Evolutionary conservation across 169 alveolate species (phyloP).

Genomic region (Babesia bigemina): DNA sequence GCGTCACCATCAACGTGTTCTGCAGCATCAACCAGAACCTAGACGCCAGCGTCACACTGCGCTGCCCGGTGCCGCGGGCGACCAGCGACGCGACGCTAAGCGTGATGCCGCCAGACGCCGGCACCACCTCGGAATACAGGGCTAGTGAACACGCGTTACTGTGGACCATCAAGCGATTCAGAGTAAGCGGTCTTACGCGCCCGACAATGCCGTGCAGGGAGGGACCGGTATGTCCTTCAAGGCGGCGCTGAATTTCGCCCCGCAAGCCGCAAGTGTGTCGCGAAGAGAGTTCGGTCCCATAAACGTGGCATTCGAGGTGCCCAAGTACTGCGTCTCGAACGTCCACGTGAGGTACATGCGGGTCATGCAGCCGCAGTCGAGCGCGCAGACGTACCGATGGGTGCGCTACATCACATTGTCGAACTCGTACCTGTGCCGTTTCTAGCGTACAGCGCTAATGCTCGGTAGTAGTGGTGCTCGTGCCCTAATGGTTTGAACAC

Average conservation of each 20-base stretch:
- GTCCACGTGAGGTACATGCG: conserved; percentile 47
- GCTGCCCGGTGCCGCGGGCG: conserved; percentile 41
- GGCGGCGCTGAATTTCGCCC: conserved; percentile 18
- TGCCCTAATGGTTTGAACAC: conserved; percentile 16
- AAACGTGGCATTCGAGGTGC: conserved; percentile 69
- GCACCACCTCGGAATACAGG: conserved; percentile 30
- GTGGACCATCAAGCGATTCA: conserved; percentile 40
- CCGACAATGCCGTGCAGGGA: conserved; percentile 13
- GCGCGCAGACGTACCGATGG: conserved; percentile 51
- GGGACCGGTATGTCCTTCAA: conserved; percentile 30
- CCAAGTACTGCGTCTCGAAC: conserved; percentile 64
- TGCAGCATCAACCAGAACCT: conserved; percentile 50
- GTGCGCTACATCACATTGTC: conserved; percentile 62
- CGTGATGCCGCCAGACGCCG: conserved; percentile 2
- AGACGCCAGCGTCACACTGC: conserved; percentile 23
- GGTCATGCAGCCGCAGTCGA: conserved; percentile 14
- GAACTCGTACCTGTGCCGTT: conserved; percentile 56
- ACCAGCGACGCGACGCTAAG: conserved; percentile 9
- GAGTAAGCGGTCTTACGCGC: conserved; percentile 1
- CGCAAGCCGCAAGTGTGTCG: conserved; percentile 9
- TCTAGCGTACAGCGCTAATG: conserved; percentile 15
- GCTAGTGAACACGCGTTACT: conserved; percentile 21
- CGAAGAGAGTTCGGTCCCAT: conserved; percentile 65
- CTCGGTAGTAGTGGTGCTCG: conserved; percentile 22
- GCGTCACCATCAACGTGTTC: conserved; percentile 21